Base-by-base conservation (phyloP, 371 early-diverging fungal genomes). In the Mortierella sp. region DNA sequence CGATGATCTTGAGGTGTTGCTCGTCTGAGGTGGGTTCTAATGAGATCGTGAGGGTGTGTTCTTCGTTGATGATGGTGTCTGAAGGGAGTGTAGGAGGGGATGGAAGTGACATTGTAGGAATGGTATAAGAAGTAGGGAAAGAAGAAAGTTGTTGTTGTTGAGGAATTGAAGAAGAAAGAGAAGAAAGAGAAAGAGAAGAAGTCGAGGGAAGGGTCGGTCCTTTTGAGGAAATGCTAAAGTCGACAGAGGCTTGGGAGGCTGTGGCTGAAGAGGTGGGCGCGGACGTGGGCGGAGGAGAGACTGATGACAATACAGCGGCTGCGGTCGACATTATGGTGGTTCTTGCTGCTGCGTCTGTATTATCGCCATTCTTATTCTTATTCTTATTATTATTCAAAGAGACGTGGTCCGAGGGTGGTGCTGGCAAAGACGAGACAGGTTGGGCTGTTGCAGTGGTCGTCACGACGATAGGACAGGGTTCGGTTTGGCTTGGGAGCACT, bases 211-310 rank as follows among this genome's bases (percentile, higher is more conserved):
- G 66, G 34, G 52, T 43, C n/a, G 43, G 58, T 22, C 70, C 66
- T 55, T 70, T 66, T 52, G 76, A 70, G 22, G 58, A 7, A 16
- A 67, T 40, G 50, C 66, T 26, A 41, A 41, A 39, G 37, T 48
- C 37, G 48, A 37, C 47, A 24, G 73, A 48, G 16, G 43, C 11
- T 31, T 58, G 55, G 29, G 48, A n/a, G 14, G 58, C 52, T 39
- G 65, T 13, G 64, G 40, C 45, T 73, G 39, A n/a, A 31, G 64
- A 50, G 29, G 50, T 47, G 69, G n/a, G 65, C 48, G 71, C 41
- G 37, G 37, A 24, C 52, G 2, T 34, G 58, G 34, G n/a, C n/a
- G n/a, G n/a, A n/a, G n/a, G n/a, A n/a, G n/a, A n/a, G n/a, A n/a
- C n/a, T 58, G 58, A 58, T 58, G 58, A 19, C 2, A 58, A 58